Conservation (phyloP, 2,329 filamentous ascomycete genomes). For the Claviceps spartinae region DNA sequence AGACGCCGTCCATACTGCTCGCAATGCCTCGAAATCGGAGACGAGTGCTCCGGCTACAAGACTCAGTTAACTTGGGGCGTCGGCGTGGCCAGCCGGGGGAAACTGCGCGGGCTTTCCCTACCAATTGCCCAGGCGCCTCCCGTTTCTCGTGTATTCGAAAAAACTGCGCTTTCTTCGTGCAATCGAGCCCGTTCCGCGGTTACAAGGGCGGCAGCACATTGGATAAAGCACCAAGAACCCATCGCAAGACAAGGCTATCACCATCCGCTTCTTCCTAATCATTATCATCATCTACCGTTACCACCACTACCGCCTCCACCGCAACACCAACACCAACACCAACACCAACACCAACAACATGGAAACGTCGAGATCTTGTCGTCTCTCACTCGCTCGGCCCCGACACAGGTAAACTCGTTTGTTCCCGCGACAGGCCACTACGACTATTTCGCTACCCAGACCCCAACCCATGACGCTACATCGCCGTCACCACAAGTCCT, state of each 20-base stretch:
- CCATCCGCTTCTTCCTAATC: not conserved
- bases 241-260: conserved; percentile 10
- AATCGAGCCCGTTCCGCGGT: conserved; percentile 32
- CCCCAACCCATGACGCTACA: conserved; percentile 30
- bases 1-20: conserved; percentile 87
- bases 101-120: conserved; percentile 77
- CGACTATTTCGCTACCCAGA: conserved; percentile 39
- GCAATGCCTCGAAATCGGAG: conserved; percentile 80
- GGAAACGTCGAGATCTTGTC: conserved; percentile 24
- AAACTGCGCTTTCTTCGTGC: conserved; percentile 25
- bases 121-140: conserved; percentile 49
- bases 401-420: conserved; percentile 31
- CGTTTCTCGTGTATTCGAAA: conserved; percentile 36
- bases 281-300: conserved; percentile 3
- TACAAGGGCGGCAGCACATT: conserved; percentile 16
- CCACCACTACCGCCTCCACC: not conserved
- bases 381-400: conserved; percentile 18
- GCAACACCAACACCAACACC: not conserved
- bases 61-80: conserved; percentile 95
- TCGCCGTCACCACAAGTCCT: conserved; percentile 26
- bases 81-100: conserved; percentile 87
- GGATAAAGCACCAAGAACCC: conserved; percentile 20
- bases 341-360: not conserved
- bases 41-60: conserved; percentile 92
- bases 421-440: conserved; percentile 18